Evolutionary conservation across 1,139 yeast species (phyloP), one percentile per base, ranked within the genome.

Genomic region (Candida buenavistaensis): DNA sequence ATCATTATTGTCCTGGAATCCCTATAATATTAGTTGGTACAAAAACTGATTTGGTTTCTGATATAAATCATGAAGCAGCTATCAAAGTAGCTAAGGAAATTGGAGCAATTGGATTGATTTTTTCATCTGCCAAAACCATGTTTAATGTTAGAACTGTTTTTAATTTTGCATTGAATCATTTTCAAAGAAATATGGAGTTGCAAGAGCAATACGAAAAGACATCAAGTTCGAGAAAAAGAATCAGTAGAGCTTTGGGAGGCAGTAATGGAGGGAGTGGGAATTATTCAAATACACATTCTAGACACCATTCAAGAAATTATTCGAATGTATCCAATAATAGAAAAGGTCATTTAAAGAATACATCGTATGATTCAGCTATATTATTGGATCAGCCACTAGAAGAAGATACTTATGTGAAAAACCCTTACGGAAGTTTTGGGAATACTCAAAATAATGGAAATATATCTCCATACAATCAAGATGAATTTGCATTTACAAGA

Each of bases 11-110:
- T 52, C 90, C 92, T 2, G 82, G 79, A 2, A 72, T 82, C 3
- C 95, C 96, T 3, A 72, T 83, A 16, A 59, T 88, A 24, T 61
- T 89, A 27, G 89, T 87, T 9, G 96, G 96, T 1, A 73, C 92
- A 23, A 88, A 89, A 54, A 59, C 81, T 3, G 97, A 89, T 58
- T 63, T 84, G 39, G 56, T 68, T 17, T 55, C 64, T 28, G 27
- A 28, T 3, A 67, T 68, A 57, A 65, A 68, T 22, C 72, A 78
- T 5, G 74, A 75, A 33, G 59, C 75, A 19, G 72, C 80, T 6
- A 72, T 76, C 23, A 65, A 64, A 37, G 62, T 84, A 22, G 90
- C 95, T 1, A 64, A 70, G 28, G 75, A 74, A 33, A 74, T 84
- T 42, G 85, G 84, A 28, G 94, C 95, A 0, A 68, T 80, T 35